Evolutionary conservation across 495 filamentous ascomycete species (phyloP).

Genomic region (Bombardia bombarda): DNA sequence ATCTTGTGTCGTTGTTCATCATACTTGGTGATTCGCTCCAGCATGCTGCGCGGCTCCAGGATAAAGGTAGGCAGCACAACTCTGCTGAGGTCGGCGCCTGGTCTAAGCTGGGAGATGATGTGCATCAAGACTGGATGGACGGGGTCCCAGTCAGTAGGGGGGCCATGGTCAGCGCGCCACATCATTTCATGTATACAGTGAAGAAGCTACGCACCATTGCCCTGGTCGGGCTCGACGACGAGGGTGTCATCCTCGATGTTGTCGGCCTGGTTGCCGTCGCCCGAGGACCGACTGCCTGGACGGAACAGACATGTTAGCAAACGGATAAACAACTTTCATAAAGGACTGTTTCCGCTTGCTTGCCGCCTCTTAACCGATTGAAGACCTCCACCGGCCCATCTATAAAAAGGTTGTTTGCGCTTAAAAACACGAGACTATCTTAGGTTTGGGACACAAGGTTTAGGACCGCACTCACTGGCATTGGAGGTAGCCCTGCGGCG

Average conservation of each 20-base stretch:
- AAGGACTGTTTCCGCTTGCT: slow-evolving; percentile 8
- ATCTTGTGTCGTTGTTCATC: too few relatives aligned
- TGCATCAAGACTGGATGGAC: slow-evolving; percentile 66
- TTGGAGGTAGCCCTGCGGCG: slow-evolving; percentile 28
- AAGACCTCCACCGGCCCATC: slow-evolving; percentile 15
- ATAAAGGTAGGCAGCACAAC: slow-evolving; percentile 97
- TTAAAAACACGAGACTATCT: too few relatives aligned
- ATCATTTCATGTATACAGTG: too few relatives aligned
- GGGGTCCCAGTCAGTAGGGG: neutral
- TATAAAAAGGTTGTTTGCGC: slow-evolving; percentile 6
- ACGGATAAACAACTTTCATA: neutral
- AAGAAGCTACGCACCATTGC: slow-evolving; percentile 61
- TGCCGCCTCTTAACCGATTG: slow-evolving; percentile 16
- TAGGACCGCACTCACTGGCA: slow-evolving; percentile 25
- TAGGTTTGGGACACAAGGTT: too few relatives aligned
- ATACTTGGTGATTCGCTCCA: slow-evolving; percentile 98
- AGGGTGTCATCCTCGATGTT: slow-evolving; percentile 62
- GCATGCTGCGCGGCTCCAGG: slow-evolving; percentile 92
- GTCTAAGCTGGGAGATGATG: slow-evolving; percentile 94
- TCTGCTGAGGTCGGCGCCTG: slow-evolving; percentile 88
- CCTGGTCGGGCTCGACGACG: slow-evolving; percentile 68
- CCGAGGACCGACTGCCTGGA: slow-evolving; percentile 43
- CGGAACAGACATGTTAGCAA: slow-evolving; percentile 9
- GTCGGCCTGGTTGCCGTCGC: slow-evolving; percentile 23
- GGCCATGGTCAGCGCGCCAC: too few relatives aligned